Evolutionary conservation across 2,329 filamentous ascomycete genomes (phyloP).

Genomic region (Whalleya microplaca): DNA sequence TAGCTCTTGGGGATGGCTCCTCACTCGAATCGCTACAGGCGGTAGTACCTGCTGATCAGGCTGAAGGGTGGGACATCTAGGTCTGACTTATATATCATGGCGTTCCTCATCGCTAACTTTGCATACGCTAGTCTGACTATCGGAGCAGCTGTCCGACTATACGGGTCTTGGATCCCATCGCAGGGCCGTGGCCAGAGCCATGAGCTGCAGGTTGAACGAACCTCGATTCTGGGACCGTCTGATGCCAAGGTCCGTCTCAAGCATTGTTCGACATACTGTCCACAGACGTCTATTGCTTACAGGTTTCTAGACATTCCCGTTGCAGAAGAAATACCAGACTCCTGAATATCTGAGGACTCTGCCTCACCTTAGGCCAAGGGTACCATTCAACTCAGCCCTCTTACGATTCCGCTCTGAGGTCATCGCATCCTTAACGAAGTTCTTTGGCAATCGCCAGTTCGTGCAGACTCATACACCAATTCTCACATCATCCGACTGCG

Average conservation of each 20-base stretch:
- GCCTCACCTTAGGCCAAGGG: slow-evolving; percentile 83
- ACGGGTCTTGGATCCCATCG: slow-evolving; percentile 76
- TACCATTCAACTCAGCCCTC: slow-evolving; percentile 78
- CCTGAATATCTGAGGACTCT: slow-evolving; percentile 86
- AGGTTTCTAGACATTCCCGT: slow-evolving; percentile 73
- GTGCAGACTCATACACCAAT: slow-evolving; percentile 90
- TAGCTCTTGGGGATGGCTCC: slow-evolving; percentile 85
- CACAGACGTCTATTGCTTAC: slow-evolving; percentile 28
- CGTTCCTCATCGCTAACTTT: slow-evolving; percentile 35
- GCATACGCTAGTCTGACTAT: slow-evolving; percentile 68
- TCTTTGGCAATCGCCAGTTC: slow-evolving; percentile 73
- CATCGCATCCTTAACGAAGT: slow-evolving; percentile 72
- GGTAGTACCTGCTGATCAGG: slow-evolving; percentile 72
- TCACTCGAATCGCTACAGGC: slow-evolving; percentile 79
- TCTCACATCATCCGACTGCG: slow-evolving; percentile 95
- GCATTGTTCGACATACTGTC: slow-evolving; percentile 6
- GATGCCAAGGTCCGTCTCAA: slow-evolving; percentile 72
- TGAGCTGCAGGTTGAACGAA: slow-evolving; percentile 75
- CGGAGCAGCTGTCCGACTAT: slow-evolving; percentile 78
- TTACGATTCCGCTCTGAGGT: slow-evolving; percentile 82
- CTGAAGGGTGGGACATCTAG: slow-evolving; percentile 65
- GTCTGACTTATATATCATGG: slow-evolving; percentile 13
- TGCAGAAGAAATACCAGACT: slow-evolving; percentile 96
- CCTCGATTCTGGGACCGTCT: slow-evolving; percentile 75
- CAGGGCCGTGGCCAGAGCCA: slow-evolving; percentile 71